Base-by-base conservation (phyloP, 2,329 filamentous ascomycete genomes). In the Xylariaceae sp. region DNA sequence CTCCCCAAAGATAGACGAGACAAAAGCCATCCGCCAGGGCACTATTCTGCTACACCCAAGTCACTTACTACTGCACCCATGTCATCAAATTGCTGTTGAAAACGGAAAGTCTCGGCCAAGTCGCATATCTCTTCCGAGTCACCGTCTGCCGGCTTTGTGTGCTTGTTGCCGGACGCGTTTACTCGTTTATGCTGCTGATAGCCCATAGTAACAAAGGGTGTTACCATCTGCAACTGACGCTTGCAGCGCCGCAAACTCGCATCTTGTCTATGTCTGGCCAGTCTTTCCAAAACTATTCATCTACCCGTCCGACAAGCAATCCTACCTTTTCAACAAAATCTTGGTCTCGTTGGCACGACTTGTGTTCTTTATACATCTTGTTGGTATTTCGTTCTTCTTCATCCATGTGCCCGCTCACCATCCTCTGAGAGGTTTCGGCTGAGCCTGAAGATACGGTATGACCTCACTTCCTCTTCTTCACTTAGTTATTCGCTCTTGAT, bases 91-190 rank as follows among this genome's bases (percentile, higher is more conserved):
- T 62, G 61, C 63, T 61, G 62, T 66, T 65, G 66, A 63, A 69
- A 66, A 49, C 64, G 63, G 67, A 68, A 66, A 57, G 47, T 57
- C 54, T 61, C 49, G 47, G 37, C 50, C 44, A 44, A 59, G 44
- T 53, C 52, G 24, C 60, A 53, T 46, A 43, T 58, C 53, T 55
- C 12, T 56, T 59, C 49, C 39, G 60, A 65, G 58, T 56, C 60
- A 58, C 60, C 59, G 58, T 52, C 43, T 39, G 12, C 53, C 47
- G 59, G 39, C 60, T 68, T 68, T 68, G 65, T 67, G 58, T 62
- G 47, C 43, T 37, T 51, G 28, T 60, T 53, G 56, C 67, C 63
- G 67, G 54, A 68, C 67, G 53, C 67, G 67, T 67, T 60, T 43
- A 36, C 34, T 45, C 43, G 29, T 37, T 37, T 24, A 26, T 39